A percentile compares a stretch with the other conserved stretches of the same genome.
These are phyloP conservation scores for Pholiota molesta DNA, from an alignment of 768 basidiomycete species.

Conservation along the genomic window DNA sequence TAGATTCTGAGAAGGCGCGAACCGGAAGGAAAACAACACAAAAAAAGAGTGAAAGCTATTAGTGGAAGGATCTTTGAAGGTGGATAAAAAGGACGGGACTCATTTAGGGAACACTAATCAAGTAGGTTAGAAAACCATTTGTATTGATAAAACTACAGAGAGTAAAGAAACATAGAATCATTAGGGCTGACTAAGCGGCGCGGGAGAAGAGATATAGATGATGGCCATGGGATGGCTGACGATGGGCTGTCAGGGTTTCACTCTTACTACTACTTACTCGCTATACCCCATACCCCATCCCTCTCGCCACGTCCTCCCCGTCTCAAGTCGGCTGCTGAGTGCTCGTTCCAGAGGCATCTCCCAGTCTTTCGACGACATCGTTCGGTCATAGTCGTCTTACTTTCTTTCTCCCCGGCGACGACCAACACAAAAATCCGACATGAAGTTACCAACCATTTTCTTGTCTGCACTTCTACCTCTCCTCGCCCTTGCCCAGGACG, in stretches of 20 bases:
- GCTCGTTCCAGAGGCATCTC: background rate
- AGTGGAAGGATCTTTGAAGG: background rate
- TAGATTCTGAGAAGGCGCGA: background rate
- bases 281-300: background rate
- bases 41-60: background rate
- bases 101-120: background rate
- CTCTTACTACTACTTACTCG: background rate
- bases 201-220: background rate
- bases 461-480: slow-evolving; percentile 29
- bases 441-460: background rate
- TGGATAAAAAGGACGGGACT: background rate
- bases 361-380: background rate
- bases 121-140: too few species aligned
- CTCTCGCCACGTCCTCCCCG: background rate
- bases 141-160: too few species aligned
- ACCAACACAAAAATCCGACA: background rate
- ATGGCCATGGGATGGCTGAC: background rate
- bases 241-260: background rate
- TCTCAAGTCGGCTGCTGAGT: background rate
- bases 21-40: background rate
- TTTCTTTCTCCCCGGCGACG: background rate
- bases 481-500: slow-evolving; percentile 53
- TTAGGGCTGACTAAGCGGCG: background rate
- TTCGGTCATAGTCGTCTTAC: background rate
- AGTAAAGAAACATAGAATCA: too few species aligned